phyloP scores from a whole-genome alignment of 192 early-diverging fungal genomes.

The Backusella circina region DNA sequence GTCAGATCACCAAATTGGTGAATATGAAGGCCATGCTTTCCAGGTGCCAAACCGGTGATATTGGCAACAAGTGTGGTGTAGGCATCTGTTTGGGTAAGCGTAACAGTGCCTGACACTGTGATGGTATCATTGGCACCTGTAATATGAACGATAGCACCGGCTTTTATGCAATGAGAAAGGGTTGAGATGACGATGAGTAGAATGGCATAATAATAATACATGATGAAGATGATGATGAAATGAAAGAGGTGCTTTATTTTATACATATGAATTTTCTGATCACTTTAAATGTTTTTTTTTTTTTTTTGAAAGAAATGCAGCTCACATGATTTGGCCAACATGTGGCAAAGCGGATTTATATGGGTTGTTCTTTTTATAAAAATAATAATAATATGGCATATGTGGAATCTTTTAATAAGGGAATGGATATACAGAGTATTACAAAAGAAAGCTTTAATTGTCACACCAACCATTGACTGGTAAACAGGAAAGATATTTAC shows the following conservation, averaged over 20 bases:
- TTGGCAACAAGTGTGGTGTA: slow-evolving; percentile 51
- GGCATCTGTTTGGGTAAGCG: slow-evolving; percentile 55
- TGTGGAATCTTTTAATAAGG: background rate
- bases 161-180: slow-evolving; percentile 48
- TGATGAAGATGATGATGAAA: no score
- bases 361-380: background rate
- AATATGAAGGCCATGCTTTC: slow-evolving; percentile 83
- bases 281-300: background rate
- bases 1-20: slow-evolving; percentile 75
- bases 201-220: background rate
- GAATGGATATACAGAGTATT: background rate
- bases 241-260: no score
- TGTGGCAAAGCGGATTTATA: no score
- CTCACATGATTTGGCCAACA: background rate
- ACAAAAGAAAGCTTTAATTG: slow-evolving; percentile 10
- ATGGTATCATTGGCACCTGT: slow-evolving; percentile 36
- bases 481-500: slow-evolving; percentile 55
- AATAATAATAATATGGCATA: background rate
- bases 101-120: slow-evolving; percentile 61
- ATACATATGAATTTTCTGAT: background rate
- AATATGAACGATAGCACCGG: slow-evolving; percentile 59
- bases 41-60: slow-evolving; percentile 58
- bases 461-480: slow-evolving; percentile 54
- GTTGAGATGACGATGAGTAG: slow-evolving; percentile 53
- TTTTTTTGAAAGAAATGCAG: background rate